A percentile compares a stretch with the other conserved stretches of the same genome.
phyloP scores from a whole-genome alignment of 768 basidiomycete genomes.

The Leccinum broughii region DNA sequence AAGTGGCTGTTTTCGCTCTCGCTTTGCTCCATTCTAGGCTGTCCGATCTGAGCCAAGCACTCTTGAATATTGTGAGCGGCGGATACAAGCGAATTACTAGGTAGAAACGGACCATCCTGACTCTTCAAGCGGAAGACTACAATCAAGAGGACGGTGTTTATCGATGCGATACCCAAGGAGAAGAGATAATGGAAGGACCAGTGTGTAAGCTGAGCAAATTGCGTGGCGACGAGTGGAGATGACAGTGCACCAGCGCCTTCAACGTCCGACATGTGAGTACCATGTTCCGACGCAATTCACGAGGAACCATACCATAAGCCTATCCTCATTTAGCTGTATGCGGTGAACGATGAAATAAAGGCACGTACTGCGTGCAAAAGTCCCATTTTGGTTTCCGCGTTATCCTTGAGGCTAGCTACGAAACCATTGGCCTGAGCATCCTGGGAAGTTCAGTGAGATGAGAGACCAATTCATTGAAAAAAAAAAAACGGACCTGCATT shows the following conservation, averaged over 20 bases:
- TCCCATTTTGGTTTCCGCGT: conserved; percentile 42
- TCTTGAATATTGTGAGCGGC: conserved; percentile 37
- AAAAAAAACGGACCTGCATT: conserved; percentile 39
- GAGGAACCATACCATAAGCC: conserved; percentile 35
- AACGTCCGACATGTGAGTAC: conserved; percentile 7
- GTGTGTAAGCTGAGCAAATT: conserved; percentile 61
- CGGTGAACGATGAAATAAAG: conserved; percentile 25
- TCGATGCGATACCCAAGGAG: conserved; percentile 64
- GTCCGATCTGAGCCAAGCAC: conserved; percentile 54
- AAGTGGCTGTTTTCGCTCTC: conserved; percentile 39
- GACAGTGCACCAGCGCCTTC: conserved; percentile 65
- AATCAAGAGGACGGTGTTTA: conserved; percentile 53
- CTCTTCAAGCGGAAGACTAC: conserved; percentile 65
- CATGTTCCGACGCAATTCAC: background rate
- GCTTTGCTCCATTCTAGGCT: conserved; percentile 30
- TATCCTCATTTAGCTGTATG: conserved; percentile 4
- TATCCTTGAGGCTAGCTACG: conserved; percentile 40
- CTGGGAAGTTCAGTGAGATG: conserved; percentile 19
- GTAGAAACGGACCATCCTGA: conserved; percentile 57
- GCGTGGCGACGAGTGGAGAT: conserved; percentile 77
- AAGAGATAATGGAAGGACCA: conserved; percentile 83
- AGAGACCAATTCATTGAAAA: background rate
- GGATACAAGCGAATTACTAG: background rate
- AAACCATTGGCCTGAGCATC: conserved; percentile 52
- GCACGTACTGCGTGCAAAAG: conserved; percentile 39